Base-by-base conservation (phyloP, 2,329 filamentous ascomycete genomes). In the Trichoderma sp. region DNA sequence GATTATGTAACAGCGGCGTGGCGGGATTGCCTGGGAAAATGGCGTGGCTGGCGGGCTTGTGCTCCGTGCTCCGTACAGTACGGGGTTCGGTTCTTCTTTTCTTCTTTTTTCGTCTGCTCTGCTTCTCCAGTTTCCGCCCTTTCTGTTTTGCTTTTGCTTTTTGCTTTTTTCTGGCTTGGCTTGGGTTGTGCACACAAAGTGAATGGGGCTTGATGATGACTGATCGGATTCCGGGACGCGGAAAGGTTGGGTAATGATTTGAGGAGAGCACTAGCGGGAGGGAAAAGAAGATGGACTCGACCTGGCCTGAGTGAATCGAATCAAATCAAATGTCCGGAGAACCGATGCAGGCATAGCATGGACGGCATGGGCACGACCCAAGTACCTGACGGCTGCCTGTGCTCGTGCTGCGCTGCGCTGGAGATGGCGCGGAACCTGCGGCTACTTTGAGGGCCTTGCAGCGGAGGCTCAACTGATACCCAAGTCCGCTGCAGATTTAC, bases 1-100 rank as follows among this genome's bases (percentile, higher is more conserved):
- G 75, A 76, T 76, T 76, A 76, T 76, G 75, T 76, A 76, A 76
- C 75, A 33, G 56, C 56, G 56, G 73, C 73, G 64, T 75, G 73
- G 64, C 66, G 73, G 64, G 73, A 67, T 75, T 35, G 16, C 16
- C 21, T 38, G 53, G 24, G 45, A 76, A 76, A 76, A 76, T 74
- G 75, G 75, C 71, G 75, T 76, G 75, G 75, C 75, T 76, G 75
- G 75, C 67, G 12, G 59, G 18, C 67, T 41, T 31, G 68, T 71
- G 45, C 68, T 50, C 68, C 27, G 68, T 35, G 56, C 68, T 35
- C 27, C 59, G 38, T 50, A 63, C 56, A 35, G 68, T 71, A 63
- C 35, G 33, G 33, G 21, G 31, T 71, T 50, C 50, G 31, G 9
- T 24, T 71, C 29, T 31, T 6, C 11, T 50, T 71, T 50, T 71